Evolutionary conservation across 2,329 filamentous ascomycete species (phyloP).

Genomic region (Albophoma yamanashiensis): DNA sequence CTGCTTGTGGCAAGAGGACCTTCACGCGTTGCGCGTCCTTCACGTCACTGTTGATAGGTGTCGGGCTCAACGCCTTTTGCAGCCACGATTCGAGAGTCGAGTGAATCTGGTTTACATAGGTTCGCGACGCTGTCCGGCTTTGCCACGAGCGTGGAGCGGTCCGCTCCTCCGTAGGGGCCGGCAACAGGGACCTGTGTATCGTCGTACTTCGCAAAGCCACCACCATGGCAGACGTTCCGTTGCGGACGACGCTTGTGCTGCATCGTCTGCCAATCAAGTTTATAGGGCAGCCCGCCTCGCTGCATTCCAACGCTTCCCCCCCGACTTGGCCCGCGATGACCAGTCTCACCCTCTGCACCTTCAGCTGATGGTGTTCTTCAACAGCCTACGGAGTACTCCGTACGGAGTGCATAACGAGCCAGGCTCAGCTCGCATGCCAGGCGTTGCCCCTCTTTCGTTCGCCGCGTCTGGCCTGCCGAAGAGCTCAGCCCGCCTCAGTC

Average conservation of each 20-base stretch:
- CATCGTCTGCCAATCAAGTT: neutral
- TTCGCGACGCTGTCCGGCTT: neutral
- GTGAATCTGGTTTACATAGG: neutral
- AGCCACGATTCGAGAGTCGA: neutral
- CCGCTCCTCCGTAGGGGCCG: no score
- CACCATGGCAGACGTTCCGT: neutral
- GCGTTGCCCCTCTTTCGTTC: neutral
- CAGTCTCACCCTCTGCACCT: neutral
- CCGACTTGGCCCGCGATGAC: neutral
- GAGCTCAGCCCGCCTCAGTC: neutral
- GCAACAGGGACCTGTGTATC: neutral
- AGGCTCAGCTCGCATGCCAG: neutral
- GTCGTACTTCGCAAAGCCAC: neutral
- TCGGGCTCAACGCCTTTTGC: neutral
- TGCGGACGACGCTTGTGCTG: neutral
- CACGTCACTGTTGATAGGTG: neutral
- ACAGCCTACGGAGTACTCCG: neutral
- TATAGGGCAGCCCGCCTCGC: neutral
- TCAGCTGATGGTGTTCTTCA: neutral
- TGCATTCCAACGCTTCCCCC: neutral
- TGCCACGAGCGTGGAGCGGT: no score
- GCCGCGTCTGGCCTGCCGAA: neutral
- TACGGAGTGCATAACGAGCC: neutral
- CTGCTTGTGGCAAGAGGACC: constrained; percentile 1
- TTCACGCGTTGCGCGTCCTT: constrained; percentile 11